phyloP scores from a whole-genome alignment of 129 eudicot species.

The Saussurea involucrata region DNA sequence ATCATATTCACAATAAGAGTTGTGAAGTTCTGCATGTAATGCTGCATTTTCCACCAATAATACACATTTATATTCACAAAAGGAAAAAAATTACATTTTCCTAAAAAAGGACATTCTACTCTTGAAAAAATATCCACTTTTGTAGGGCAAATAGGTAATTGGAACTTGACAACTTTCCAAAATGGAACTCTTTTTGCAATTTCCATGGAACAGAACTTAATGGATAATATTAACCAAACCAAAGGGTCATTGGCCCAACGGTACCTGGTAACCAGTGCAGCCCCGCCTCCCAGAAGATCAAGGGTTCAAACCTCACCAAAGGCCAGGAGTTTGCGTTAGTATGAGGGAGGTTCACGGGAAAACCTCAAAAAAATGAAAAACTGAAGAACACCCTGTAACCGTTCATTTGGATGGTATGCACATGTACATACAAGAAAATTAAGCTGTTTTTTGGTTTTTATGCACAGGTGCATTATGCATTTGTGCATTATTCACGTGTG shows the following conservation, averaged over 20 bases:
- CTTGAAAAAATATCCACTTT: no score
- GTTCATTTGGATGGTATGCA: no score
- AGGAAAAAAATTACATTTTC: neutral
- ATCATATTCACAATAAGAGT: conserved; percentile 75
- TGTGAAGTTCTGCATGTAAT: conserved; percentile 89
- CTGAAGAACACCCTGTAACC: no score
- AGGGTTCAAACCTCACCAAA: no score
- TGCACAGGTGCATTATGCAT: no score
- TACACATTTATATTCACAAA: neutral
- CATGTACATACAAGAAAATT: no score
- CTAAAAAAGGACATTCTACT: neutral
- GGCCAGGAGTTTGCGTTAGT: no score
- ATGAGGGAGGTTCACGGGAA: no score
- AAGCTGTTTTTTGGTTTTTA: no score
- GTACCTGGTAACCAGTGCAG: neutral
- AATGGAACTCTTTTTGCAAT: neutral
- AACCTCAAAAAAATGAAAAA: no score
- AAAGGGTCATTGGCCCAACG: neutral
- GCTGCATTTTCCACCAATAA: conserved; percentile 39
- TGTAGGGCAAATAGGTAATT: neutral
- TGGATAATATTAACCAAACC: neutral
- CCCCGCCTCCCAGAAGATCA: no score
- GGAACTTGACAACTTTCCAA: neutral
- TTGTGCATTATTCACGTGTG: no score
- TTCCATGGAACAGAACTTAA: neutral